Conservation (phyloP, 176 grass and related monocot species). For the Oryza officinalis region DNA sequence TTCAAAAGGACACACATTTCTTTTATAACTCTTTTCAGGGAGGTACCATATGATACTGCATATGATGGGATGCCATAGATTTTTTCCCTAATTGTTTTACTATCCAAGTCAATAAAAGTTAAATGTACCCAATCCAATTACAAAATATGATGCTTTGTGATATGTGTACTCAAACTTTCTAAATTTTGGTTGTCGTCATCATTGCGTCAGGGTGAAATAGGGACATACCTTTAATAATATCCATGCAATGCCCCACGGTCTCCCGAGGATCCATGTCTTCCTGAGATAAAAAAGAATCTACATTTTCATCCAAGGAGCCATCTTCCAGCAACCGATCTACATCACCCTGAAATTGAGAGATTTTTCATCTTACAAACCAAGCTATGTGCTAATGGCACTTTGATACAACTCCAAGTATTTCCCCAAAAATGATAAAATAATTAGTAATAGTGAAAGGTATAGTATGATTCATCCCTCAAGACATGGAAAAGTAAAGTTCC, state of each 20-base stretch:
- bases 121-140: not conserved
- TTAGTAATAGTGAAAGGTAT: not conserved
- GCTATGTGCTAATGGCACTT: constrained; percentile 18
- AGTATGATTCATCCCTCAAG: not conserved
- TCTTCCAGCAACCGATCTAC: constrained; percentile 85
- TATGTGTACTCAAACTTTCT: not conserved
- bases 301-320: constrained; percentile 91
- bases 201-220: not conserved
- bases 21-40: not conserved
- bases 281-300: constrained; percentile 92
- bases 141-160: not conserved
- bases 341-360: constrained; percentile 60
- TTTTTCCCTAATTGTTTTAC: not conserved
- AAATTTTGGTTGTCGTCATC: no score
- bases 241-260: constrained; percentile 63
- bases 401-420: not conserved
- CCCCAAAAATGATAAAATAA: not conserved
- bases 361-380: constrained; percentile 21
- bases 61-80: not conserved
- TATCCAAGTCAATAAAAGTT: not conserved
- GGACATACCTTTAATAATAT: constrained; percentile 71
- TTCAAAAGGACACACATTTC: not conserved
- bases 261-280: constrained; percentile 88
- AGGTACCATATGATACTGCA: not conserved
- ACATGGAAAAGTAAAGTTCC: not conserved